phyloP scores from a whole-genome alignment of 345 rosid genomes.

The Isatis tinctoria region DNA sequence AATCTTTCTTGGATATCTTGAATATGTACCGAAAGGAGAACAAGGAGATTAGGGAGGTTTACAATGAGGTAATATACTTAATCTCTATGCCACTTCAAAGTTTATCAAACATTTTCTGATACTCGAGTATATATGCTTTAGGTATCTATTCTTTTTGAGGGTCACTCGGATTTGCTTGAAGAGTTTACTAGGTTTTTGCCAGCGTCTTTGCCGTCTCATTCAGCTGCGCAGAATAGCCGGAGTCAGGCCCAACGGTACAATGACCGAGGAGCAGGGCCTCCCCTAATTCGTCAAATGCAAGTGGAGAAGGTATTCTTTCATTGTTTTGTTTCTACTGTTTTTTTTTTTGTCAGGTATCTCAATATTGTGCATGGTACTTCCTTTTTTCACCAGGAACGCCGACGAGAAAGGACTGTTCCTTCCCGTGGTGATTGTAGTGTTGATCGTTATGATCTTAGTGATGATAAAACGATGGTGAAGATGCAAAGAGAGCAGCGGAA shows the following conservation, averaged over 20 bases:
- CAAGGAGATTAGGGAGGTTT: conserved; percentile 90
- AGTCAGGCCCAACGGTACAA: conserved; percentile 49
- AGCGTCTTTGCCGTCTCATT: conserved; percentile 53
- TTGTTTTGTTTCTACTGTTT: neutral
- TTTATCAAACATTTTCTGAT: neutral
- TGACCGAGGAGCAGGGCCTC: conserved; percentile 46
- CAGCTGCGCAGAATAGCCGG: conserved; percentile 44
- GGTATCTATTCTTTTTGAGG: conserved; percentile 81
- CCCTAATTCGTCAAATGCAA: conserved; percentile 48
- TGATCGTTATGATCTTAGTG: conserved; percentile 67
- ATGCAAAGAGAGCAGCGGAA: conserved; percentile 71
- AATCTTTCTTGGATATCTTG: conserved; percentile 78
- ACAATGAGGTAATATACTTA: conserved; percentile 58
- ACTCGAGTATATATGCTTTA: conserved; percentile 18
- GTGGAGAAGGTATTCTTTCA: conserved; percentile 61
- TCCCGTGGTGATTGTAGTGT: conserved; percentile 61
- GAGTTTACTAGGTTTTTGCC: conserved; percentile 88
- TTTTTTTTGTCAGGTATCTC: conserved; percentile 5
- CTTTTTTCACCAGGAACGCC: conserved; percentile 52
- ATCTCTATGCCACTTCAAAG: neutral
- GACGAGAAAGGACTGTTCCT: conserved; percentile 55
- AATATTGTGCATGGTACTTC: conserved; percentile 1
- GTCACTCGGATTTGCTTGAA: conserved; percentile 84
- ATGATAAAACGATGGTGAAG: conserved; percentile 56
- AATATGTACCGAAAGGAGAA: conserved; percentile 85